Conservation (phyloP, 768 basidiomycete genomes). For the Agaricus blazei region DNA sequence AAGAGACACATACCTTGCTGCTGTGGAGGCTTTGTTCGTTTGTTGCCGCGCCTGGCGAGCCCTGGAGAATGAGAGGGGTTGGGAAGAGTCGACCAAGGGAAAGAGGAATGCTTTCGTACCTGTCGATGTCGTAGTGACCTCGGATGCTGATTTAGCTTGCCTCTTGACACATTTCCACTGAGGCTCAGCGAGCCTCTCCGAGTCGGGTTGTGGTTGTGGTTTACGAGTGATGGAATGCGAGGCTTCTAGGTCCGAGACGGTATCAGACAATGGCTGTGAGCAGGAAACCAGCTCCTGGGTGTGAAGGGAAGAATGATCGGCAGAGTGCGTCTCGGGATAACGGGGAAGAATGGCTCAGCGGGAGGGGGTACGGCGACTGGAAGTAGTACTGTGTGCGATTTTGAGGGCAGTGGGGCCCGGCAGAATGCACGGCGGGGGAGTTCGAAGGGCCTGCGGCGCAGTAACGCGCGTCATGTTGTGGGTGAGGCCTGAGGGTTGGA, state of each 20-base stretch:
- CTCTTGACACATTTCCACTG: constrained; percentile 29
- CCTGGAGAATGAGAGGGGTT: too few species aligned
- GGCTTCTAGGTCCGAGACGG: constrained; percentile 4
- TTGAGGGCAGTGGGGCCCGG: too few species aligned
- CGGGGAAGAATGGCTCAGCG: background rate
- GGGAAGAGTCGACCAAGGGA: too few species aligned
- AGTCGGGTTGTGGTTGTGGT: constrained; percentile 27
- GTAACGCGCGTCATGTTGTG: constrained; percentile 26
- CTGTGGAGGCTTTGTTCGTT: constrained; percentile 65
- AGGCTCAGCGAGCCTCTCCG: constrained; percentile 32
- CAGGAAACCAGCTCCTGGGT: background rate
- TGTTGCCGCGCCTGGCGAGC: constrained; percentile 65
- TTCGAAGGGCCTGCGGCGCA: constrained; percentile 17
- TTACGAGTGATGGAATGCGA: constrained; percentile 19
- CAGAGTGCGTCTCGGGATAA: background rate
- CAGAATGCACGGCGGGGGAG: background rate
- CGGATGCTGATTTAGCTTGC: constrained; percentile 39
- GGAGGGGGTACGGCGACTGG: constrained; percentile 8
- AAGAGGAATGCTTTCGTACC: constrained; percentile 18
- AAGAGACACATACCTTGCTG: constrained; percentile 51
- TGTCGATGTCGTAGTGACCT: constrained; percentile 15
- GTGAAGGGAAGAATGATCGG: background rate
- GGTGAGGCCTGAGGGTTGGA: too few species aligned
- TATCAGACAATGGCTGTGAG: background rate
- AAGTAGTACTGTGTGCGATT: background rate